phyloP scores from a whole-genome alignment of 805 yeast genomes.

The Debaryomyces castellii region DNA sequence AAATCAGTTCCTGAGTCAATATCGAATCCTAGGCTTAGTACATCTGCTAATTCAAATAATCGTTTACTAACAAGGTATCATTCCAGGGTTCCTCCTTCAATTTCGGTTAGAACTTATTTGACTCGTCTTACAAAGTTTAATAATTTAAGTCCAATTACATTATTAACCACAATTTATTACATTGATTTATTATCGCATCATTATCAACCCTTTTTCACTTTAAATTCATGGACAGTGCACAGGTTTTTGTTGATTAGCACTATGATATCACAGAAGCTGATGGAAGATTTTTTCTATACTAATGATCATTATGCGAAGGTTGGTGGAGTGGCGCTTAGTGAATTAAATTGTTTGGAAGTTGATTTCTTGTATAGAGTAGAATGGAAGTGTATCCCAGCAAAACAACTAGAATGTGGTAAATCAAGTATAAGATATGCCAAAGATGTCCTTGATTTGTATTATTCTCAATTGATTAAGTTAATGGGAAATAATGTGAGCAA shows the following conservation, averaged over 20 bases:
- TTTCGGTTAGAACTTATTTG: constrained; percentile 76
- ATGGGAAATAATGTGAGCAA: constrained; percentile 35
- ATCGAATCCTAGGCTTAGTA: constrained; percentile 20
- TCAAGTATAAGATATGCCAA: constrained; percentile 30
- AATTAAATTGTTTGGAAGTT: constrained; percentile 81
- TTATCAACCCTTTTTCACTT: constrained; percentile 71
- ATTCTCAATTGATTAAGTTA: constrained; percentile 36
- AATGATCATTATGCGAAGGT: constrained; percentile 93
- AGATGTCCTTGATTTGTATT: constrained; percentile 40
- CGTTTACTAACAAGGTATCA: constrained; percentile 78
- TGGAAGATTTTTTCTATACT: constrained; percentile 92
- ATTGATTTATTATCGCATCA: constrained; percentile 80
- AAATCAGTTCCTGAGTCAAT: constrained; percentile 36
- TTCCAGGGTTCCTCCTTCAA: constrained; percentile 88
- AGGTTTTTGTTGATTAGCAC: constrained; percentile 88
- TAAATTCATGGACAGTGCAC: constrained; percentile 91
- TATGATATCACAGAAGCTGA: constrained; percentile 84
- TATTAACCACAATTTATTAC: constrained; percentile 82
- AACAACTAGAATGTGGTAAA: constrained; percentile 20
- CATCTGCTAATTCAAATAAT: constrained; percentile 15
- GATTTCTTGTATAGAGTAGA: constrained; percentile 81
- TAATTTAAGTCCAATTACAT: constrained; percentile 77
- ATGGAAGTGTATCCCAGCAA: constrained; percentile 54
- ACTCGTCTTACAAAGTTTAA: constrained; percentile 80
- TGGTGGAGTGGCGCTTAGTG: constrained; percentile 86